A percentile compares a stretch with the other conserved stretches of the same genome.
These are phyloP conservation scores for Coemansia sp. DNA, from an alignment of 192 early-diverging fungal genomes.

Conservation along the genomic window DNA sequence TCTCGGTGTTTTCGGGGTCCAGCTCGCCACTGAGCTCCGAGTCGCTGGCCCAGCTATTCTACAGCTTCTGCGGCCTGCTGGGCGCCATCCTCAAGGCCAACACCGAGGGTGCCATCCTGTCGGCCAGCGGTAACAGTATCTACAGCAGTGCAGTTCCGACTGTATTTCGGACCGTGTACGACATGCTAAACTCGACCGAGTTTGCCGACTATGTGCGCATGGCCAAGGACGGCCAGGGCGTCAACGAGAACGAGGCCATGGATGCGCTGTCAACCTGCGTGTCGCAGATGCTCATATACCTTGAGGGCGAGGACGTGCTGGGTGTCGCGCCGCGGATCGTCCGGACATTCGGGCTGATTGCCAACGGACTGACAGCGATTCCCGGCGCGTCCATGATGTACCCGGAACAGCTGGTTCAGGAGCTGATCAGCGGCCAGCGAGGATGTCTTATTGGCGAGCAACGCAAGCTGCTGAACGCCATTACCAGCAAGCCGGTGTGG, in stretches of 20 bases:
- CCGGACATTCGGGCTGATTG: conserved; percentile 30
- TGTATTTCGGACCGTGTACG: conserved; percentile 36
- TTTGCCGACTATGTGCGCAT: conserved; percentile 34
- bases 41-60: conserved; percentile 37
- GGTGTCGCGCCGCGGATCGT: conserved; percentile 20
- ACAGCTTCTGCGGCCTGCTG: conserved; percentile 36
- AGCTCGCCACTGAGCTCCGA: conserved; percentile 10
- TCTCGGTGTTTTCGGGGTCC: conserved; percentile 18
- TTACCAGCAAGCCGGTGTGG: conserved; percentile 20
- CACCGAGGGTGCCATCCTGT: conserved; percentile 2
- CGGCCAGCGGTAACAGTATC: conserved; percentile 4
- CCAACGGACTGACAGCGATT: conserved; percentile 28
- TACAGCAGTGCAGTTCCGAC: conserved; percentile 17
- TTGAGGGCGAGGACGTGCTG: conserved; percentile 19
- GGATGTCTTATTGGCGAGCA: conserved; percentile 11
- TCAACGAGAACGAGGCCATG: conserved; percentile 40
- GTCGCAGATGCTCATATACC: conserved; percentile 40
- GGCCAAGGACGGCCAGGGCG: conserved; percentile 14
- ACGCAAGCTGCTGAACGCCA: conserved; percentile 11
- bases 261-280: conserved; percentile 36
- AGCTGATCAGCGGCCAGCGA: conserved; percentile 8
- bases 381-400: conserved; percentile 37
- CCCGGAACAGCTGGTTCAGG: conserved; percentile 23
- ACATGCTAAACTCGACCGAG: conserved; percentile 43
- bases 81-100: conserved; percentile 35